Conservation (phyloP, 805 yeast genomes). For the Yamadazyma tumulicola region DNA sequence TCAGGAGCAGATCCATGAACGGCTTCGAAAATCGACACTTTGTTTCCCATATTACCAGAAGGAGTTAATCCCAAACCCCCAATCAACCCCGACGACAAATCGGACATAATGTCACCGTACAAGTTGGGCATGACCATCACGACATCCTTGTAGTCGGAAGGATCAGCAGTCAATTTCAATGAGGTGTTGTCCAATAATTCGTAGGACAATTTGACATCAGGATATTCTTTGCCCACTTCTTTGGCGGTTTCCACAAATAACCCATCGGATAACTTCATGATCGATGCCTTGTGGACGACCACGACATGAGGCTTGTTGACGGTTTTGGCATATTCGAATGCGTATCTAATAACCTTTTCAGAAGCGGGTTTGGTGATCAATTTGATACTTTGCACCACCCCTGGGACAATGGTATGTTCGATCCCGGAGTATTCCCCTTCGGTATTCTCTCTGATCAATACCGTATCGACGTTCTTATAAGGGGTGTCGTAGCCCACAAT, state of each 20-base stretch:
- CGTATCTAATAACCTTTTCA: constrained; percentile 94
- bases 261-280: constrained; percentile 98
- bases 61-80: constrained; percentile 99
- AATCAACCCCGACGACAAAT: constrained; percentile 93
- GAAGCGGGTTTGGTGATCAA: constrained; percentile 95
- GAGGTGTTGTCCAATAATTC: constrained; percentile 97
- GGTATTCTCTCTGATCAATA: constrained; percentile 96
- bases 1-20: constrained; percentile 99
- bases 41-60: constrained; percentile 98
- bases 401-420: constrained; percentile 96
- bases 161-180: constrained; percentile 84
- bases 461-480: constrained; percentile 85
- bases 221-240: constrained; percentile 87
- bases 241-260: constrained; percentile 89
- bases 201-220: constrained; percentile 76
- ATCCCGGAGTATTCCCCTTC: constrained; percentile 99
- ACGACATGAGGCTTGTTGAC: constrained; percentile 83
- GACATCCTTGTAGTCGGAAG: constrained; percentile 77
- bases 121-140: constrained; percentile 99
- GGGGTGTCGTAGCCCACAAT: constrained; percentile 92
- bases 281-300: constrained; percentile 97
- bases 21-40: constrained; percentile 97
- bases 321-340: constrained; percentile 91
- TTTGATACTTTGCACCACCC: constrained; percentile 97
- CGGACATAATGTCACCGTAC: constrained; percentile 99